Percentiles rank a stretch among this genome's conserved stretches.
Evolutionary conservation across 192 early-diverging fungal species (phyloP).

Genomic region (Umbelopsis ramanniana): DNA sequence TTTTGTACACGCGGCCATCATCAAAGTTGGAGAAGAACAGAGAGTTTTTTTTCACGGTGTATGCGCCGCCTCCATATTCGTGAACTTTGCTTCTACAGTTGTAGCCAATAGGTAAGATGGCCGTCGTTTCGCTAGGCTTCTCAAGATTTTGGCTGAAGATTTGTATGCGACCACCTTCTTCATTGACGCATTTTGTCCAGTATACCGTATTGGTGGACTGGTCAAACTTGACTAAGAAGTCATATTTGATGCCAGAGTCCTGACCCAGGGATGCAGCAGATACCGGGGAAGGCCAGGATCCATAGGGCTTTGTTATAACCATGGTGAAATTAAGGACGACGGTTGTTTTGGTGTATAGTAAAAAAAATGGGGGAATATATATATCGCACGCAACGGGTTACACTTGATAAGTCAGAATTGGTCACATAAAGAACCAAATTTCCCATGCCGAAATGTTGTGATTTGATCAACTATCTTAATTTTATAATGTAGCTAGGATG

Average conservation of each 20-base stretch:
- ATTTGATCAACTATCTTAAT: no score
- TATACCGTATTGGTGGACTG: constrained; percentile 22
- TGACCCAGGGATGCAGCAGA: constrained; percentile 29
- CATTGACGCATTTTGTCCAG: constrained; percentile 22
- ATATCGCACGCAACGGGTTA: no score
- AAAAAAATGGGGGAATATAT: no score
- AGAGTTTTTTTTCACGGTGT: constrained; percentile 55
- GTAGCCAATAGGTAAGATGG: constrained; percentile 52
- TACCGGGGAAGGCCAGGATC: constrained; percentile 38
- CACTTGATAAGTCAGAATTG: no score
- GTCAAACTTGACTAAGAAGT: constrained; percentile 26
- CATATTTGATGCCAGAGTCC: not conserved
- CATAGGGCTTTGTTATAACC: constrained; percentile 30
- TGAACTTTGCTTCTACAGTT: constrained; percentile 72
- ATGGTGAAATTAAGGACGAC: not conserved
- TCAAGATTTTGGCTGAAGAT: constrained; percentile 22
- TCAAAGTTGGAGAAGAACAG: constrained; percentile 68
- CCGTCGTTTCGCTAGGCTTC: constrained; percentile 22
- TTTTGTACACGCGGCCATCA: constrained; percentile 59
- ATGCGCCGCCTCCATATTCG: constrained; percentile 77
- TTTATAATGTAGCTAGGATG: no score
- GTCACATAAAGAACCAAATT: no score
- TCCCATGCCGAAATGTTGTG: no score
- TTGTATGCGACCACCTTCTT: constrained; percentile 37
- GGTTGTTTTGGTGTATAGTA: no score